Evolutionary conservation across 371 early-diverging fungal genomes (phyloP), one percentile per base, ranked within the genome.

Genomic region (Haplosporangium sp.): DNA sequence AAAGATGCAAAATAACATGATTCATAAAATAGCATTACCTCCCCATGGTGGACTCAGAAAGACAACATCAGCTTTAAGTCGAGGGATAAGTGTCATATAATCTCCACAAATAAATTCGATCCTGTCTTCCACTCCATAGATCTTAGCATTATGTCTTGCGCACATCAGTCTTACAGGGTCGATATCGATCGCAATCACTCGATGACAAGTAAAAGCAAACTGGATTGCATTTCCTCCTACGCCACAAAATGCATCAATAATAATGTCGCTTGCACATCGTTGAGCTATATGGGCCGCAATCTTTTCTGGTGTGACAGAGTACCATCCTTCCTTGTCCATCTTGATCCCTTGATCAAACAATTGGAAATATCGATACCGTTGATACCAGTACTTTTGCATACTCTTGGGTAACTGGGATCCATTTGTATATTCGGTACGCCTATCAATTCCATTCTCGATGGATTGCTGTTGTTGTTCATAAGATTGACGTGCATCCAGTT

Each of bases 31-130:
- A 27, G 27, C 27, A 27, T 27, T 72, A 13, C 97, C 97, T 58
- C 98, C 97, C 98, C 98, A 98, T 19, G 98, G 98, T 57, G 98
- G 98, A 50, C 96, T 96, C 71, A 98, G 71, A 69, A 97, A 98
- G 4, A 97, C 93, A 0, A 88, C 93, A 76, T 98, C 97, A 0
- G 96, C 97, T 85, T 93, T 68, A 39, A 94, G 81, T 35, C 45
- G 44, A 20, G 92, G 89, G 10, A 93, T 89, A 20, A 95, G 69
- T 37, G 93, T 72, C 83, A 95, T 88, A 72, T 92, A 96, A 73
- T 96, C 93, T 2, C 96, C 97, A 34, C 87, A 85, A 6, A 98
- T 91, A 77, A 97, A 98, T 82, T 96, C 94, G 44, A 98, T 98
- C 60, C 93, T 89, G 81, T 97, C 94, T 7, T 82, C 92, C 0